Evolutionary conservation across 192 early-diverging fungal genomes (phyloP).

Genomic region (Linnemannia exigua): DNA sequence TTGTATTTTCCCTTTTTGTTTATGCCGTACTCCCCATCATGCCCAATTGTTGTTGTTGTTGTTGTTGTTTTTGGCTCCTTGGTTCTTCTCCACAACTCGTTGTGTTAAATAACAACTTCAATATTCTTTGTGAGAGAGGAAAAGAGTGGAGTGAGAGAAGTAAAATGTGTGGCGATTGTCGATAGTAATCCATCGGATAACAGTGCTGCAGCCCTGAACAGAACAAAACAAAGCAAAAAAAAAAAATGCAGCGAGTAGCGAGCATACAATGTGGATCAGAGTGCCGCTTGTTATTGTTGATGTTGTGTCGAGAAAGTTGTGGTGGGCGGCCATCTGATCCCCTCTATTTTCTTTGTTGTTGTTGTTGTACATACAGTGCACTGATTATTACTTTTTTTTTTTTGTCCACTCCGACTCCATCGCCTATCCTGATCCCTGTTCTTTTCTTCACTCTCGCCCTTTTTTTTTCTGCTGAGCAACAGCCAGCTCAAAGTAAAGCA

Average conservation of each 20-base stretch:
- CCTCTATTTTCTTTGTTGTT: neutral
- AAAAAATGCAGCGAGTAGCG: neutral
- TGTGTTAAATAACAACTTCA: no score
- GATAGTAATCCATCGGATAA: neutral
- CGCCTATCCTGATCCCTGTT: neutral
- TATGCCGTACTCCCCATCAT: neutral
- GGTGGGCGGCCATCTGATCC: neutral
- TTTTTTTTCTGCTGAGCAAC: neutral
- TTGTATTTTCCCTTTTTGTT: neutral
- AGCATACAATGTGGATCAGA: no score
- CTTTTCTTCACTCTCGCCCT: neutral
- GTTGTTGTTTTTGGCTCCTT: slow-evolving; percentile 6
- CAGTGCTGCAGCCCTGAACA: neutral
- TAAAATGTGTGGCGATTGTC: no score
- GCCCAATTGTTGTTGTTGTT: neutral
- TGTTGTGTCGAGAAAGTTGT: no score
- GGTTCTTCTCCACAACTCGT: neutral
- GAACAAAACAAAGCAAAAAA: no score
- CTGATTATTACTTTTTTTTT: neutral
- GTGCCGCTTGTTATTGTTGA: no score
- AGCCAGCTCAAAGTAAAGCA: neutral
- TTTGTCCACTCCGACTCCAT: neutral
- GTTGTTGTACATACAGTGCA: neutral
- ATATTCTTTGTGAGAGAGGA: neutral
- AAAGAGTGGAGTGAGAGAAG: neutral